Percentiles rank a stretch among this genome's conserved stretches.
These are phyloP conservation scores for Lophium mytilinum DNA, from an alignment of 495 filamentous ascomycete species.

Conservation along the genomic window DNA sequence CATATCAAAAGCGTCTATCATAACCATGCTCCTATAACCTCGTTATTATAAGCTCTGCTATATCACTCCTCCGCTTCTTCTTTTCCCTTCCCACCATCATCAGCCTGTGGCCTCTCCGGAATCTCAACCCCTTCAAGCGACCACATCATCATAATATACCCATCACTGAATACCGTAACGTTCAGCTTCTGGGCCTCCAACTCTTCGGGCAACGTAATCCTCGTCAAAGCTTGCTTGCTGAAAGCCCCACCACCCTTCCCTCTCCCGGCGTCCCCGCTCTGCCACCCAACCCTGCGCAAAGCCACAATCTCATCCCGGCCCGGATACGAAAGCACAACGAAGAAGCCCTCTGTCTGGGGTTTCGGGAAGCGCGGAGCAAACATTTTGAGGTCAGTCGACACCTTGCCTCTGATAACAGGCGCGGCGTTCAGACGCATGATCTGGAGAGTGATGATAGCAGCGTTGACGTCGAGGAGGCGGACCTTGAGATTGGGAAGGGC, in stretches of 20 bases:
- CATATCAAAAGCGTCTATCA: too few species aligned
- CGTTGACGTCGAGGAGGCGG: constrained; percentile 49
- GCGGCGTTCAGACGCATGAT: constrained; percentile 56
- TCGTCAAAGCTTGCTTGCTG: constrained; percentile 30
- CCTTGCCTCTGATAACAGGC: not conserved
- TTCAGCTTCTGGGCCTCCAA: constrained; percentile 48
- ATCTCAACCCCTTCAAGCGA: constrained; percentile 46
- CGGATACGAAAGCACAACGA: constrained; percentile 63
- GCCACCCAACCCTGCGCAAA: constrained; percentile 79
- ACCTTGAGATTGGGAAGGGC: constrained; percentile 64
- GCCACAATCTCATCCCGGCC: constrained; percentile 67
- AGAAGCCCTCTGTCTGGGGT: constrained; percentile 90
- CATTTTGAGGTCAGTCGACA: constrained; percentile 51
- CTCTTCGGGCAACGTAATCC: constrained; percentile 54
- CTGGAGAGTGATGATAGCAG: constrained; percentile 52
- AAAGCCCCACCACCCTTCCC: not conserved
- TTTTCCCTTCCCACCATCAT: constrained; percentile 31
- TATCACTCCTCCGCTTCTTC: not conserved
- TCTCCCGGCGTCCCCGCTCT: constrained; percentile 28
- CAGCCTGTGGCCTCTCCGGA: constrained; percentile 33
- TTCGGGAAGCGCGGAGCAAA: constrained; percentile 89
- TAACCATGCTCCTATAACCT: too few species aligned
- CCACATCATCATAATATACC: constrained; percentile 77
- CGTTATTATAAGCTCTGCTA: too few species aligned
- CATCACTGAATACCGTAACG: constrained; percentile 72